Evolutionary conservation across 1,284 basidiomycete species (phyloP).

Genomic region (Ceratobasidium sp.): DNA sequence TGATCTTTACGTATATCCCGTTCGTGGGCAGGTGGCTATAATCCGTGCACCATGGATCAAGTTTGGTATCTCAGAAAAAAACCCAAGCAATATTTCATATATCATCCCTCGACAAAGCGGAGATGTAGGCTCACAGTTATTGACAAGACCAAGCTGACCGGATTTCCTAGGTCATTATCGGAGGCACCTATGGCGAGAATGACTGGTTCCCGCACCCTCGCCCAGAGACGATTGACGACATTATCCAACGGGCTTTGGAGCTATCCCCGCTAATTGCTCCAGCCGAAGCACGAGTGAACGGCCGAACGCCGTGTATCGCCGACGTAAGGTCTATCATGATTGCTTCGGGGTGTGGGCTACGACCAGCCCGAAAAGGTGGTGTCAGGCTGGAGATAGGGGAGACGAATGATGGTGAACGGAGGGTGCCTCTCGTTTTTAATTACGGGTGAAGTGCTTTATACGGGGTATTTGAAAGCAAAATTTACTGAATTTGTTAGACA

Average conservation of each 20-base stretch:
- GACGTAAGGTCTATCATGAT: conserved; percentile 67
- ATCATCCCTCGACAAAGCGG: conserved; percentile 72
- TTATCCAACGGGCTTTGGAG: conserved; percentile 62
- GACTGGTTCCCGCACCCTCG: conserved; percentile 73
- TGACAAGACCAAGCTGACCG: neutral
- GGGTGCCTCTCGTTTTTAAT: conserved; percentile 54
- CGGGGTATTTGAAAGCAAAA: neutral
- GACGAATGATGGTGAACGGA: conserved; percentile 36
- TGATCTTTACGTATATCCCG: conserved; percentile 58
- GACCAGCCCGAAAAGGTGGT: conserved; percentile 58
- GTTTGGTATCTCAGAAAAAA: conserved; percentile 58
- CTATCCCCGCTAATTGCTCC: conserved; percentile 73
- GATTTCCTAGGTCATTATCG: conserved; percentile 62
- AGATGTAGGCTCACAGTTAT: conserved; percentile 57
- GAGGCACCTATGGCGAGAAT: conserved; percentile 64
- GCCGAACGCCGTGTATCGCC: conserved; percentile 58
- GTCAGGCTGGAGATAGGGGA: conserved; percentile 53
- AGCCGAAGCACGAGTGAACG: conserved; percentile 54
- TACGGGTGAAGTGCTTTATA: conserved; percentile 53
- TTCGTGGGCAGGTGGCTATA: conserved; percentile 60
- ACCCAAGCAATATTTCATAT: conserved; percentile 61
- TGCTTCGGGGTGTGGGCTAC: conserved; percentile 68
- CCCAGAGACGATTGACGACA: conserved; percentile 64
- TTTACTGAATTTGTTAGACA: conserved; percentile 49
- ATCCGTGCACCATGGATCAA: conserved; percentile 62